phyloP scores from a whole-genome alignment of 352 stramenopile species.

The Peronospora farinosa region DNA sequence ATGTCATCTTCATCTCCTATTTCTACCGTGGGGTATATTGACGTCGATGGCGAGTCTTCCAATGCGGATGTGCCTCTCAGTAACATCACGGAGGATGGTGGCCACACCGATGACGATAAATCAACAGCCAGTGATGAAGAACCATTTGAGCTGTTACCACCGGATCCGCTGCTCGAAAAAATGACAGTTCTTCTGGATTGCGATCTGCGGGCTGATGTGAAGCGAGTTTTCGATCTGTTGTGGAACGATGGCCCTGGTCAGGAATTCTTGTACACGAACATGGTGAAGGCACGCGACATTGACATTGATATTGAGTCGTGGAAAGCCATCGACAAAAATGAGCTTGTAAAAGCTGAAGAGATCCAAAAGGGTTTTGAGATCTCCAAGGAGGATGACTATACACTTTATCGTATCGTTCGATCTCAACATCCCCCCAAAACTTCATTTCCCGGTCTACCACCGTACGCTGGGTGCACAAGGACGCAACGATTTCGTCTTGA shows the following conservation, averaged over 20 bases:
- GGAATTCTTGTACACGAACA: slow-evolving; percentile 39
- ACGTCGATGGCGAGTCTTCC: slow-evolving; percentile 32
- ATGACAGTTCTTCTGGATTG: slow-evolving; percentile 69
- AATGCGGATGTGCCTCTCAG: slow-evolving; percentile 18
- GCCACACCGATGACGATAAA: slow-evolving; percentile 37
- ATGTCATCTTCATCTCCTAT: slow-evolving; percentile 25
- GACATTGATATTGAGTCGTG: slow-evolving; percentile 60
- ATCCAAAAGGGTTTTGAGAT: slow-evolving; percentile 38
- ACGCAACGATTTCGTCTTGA: slow-evolving; percentile 48
- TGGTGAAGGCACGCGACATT: slow-evolving; percentile 60
- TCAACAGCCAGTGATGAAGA: slow-evolving; percentile 50
- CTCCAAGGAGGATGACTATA: slow-evolving; percentile 47
- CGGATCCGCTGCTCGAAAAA: slow-evolving; percentile 44
- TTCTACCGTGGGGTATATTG: slow-evolving; percentile 42
- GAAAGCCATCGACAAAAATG: slow-evolving; percentile 34
- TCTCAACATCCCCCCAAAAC: slow-evolving; percentile 58
- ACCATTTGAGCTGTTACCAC: slow-evolving; percentile 49
- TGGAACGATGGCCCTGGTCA: slow-evolving; percentile 55
- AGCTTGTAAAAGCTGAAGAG: slow-evolving; percentile 13
- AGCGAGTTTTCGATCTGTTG: slow-evolving; percentile 58
- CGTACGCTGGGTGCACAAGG: slow-evolving; percentile 42
- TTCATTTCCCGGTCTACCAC: slow-evolving; percentile 49
- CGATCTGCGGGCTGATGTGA: slow-evolving; percentile 55
- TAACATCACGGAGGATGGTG: slow-evolving; percentile 23
- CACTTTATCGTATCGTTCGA: slow-evolving; percentile 36